A percentile compares a stretch with the other conserved stretches of the same genome.
Evolutionary conservation across 2,329 filamentous ascomycete genomes (phyloP).

Genomic region (Paraphoma sp.): DNA sequence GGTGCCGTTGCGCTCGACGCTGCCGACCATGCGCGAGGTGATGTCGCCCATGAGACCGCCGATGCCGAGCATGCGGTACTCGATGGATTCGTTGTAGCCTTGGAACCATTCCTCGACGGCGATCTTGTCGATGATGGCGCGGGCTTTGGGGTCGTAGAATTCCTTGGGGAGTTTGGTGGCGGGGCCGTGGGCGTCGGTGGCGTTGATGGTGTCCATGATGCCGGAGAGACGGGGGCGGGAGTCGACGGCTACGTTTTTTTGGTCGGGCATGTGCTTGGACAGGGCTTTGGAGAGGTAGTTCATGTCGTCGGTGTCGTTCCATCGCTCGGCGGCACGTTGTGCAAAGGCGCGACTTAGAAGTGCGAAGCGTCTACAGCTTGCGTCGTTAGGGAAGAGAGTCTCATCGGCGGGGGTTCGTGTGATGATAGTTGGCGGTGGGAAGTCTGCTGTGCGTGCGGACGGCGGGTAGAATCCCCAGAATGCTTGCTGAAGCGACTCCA

Average conservation of each 20-base stretch:
- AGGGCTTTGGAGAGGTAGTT: constrained; percentile 78
- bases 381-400: constrained; percentile 59
- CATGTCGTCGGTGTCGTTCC: constrained; percentile 75
- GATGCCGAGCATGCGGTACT: constrained; percentile 90
- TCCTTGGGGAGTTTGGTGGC: constrained; percentile 79
- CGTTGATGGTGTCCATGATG: constrained; percentile 93
- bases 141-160: constrained; percentile 82
- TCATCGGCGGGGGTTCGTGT: constrained; percentile 55
- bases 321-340: constrained; percentile 54
- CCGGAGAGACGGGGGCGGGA: constrained; percentile 83
- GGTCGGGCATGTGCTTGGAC: constrained; percentile 84
- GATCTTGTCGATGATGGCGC: constrained; percentile 73
- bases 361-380: constrained; percentile 56
- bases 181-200: constrained; percentile 82
- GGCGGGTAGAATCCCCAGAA: constrained; percentile 58
- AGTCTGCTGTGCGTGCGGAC: constrained; percentile 48
- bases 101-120: constrained; percentile 91
- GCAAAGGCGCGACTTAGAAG: constrained; percentile 57
- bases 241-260: constrained; percentile 76
- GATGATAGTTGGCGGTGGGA: constrained; percentile 54
- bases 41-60: constrained; percentile 85
- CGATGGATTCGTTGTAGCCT: constrained; percentile 81
- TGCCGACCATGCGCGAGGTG: constrained; percentile 59
- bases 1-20: constrained; percentile 41
- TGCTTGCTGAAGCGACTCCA: constrained; percentile 59